Evolutionary conservation across 2,329 filamentous ascomycete genomes (phyloP).

Genomic region (Cercospora sesami): DNA sequence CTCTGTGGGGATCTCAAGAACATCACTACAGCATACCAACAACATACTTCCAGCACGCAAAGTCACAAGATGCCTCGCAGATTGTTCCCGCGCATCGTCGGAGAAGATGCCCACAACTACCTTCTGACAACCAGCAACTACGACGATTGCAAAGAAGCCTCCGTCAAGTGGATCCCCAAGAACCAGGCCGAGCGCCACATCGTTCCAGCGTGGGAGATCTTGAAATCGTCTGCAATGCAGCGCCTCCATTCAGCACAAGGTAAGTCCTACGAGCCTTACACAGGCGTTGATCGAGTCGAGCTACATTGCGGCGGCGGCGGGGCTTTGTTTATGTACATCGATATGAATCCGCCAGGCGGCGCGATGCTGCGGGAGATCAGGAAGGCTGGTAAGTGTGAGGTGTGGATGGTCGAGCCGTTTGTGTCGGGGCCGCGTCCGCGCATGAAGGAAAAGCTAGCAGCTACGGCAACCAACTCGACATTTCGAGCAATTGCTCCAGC

Average conservation of each 20-base stretch:
- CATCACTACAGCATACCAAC: not conserved
- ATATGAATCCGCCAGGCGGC: not conserved
- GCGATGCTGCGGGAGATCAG: not conserved
- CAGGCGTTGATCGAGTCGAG: conserved; percentile 4
- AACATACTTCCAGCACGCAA: not conserved
- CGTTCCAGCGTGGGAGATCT: not conserved
- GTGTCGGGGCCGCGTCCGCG: not conserved
- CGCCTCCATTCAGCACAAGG: not conserved
- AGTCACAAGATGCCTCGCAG: not conserved
- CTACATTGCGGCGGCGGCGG: not conserved
- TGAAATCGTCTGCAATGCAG: not conserved
- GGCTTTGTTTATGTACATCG: conserved; percentile 1
- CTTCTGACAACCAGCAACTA: not conserved
- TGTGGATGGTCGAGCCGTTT: not conserved
- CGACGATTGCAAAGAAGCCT: not conserved
- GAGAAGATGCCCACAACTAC: conserved; percentile 1
- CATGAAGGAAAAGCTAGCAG: not conserved
- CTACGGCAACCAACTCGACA: not conserved
- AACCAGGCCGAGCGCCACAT: not conserved
- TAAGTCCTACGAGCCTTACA: not conserved
- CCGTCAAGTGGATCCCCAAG: not conserved
- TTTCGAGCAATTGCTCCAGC: not conserved
- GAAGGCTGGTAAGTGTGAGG: not conserved
- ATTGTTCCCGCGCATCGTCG: not conserved
- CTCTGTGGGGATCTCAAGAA: not conserved